A percentile compares a stretch with the other conserved stretches of the same genome.
Conservation (phyloP, 169 alveolate genomes). For the Plasmodium fragile region DNA sequence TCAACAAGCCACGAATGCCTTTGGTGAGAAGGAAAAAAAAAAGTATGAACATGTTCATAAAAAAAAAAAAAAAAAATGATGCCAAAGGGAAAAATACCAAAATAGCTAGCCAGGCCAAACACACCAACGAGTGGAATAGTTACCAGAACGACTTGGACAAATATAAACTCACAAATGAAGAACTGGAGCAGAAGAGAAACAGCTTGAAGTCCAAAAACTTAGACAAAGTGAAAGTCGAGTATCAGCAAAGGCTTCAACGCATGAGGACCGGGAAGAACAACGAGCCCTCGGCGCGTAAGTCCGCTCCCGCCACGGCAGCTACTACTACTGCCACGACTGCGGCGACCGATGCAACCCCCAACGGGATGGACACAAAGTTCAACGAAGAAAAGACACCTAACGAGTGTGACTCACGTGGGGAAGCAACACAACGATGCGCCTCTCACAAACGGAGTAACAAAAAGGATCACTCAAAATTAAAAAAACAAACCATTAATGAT, state of each 20-base stretch:
- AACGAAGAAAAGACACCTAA: not conserved
- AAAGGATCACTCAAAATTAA: not conserved
- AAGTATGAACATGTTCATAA: not conserved
- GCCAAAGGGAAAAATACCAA: not conserved
- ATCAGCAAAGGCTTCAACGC: slow-evolving; percentile 28
- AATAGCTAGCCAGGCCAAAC: slow-evolving; percentile 7
- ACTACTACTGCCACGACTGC: not conserved
- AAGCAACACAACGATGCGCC: not conserved
- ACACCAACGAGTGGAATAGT: slow-evolving; percentile 67
- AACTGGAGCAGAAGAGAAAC: slow-evolving; percentile 56
- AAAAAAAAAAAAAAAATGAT: not conserved
- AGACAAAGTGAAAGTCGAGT: slow-evolving; percentile 53
- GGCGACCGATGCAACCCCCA: not conserved
- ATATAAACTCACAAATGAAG: slow-evolving; percentile 65
- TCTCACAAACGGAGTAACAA: not conserved
- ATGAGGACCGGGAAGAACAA: slow-evolving; percentile 30
- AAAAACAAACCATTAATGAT: not conserved
- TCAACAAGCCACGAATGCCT: slow-evolving; percentile 60
- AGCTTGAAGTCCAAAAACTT: slow-evolving; percentile 54
- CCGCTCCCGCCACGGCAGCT: not conserved
- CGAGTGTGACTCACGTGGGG: not conserved
- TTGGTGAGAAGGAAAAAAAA: slow-evolving; percentile 42
- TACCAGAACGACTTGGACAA: slow-evolving; percentile 54
- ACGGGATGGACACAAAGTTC: not conserved
- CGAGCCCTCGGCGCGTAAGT: not conserved